Conservation (phyloP, 208 protist genomes). For the Trichomonas tenax region DNA sequence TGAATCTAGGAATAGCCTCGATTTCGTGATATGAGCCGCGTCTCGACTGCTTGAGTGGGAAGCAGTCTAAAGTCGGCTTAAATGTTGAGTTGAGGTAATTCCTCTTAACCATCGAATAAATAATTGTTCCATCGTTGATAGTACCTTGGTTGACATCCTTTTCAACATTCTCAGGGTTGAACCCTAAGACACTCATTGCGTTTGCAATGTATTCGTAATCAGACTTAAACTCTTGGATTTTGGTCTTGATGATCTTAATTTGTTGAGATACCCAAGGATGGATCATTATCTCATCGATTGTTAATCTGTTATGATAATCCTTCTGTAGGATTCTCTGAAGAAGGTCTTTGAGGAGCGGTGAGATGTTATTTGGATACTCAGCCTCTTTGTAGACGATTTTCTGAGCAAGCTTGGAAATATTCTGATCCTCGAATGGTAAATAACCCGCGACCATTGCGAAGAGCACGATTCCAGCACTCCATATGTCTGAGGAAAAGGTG, state of each 20-base stretch:
- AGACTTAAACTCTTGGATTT: neutral
- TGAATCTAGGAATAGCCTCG: no score
- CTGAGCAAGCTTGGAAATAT: neutral
- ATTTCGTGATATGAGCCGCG: no score
- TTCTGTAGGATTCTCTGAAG: neutral
- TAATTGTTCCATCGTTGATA: neutral
- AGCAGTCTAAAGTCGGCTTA: no score
- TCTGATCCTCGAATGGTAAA: neutral
- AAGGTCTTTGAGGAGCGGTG: neutral
- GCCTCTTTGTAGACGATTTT: neutral
- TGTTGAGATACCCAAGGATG: neutral
- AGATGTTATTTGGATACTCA: neutral
- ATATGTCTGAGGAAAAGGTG: neutral
- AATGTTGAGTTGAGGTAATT: neutral
- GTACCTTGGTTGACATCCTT: neutral
- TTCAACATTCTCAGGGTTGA: neutral
- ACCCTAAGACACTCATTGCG: neutral
- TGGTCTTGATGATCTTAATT: neutral
- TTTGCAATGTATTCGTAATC: neutral
- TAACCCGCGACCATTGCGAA: neutral
- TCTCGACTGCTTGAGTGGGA: no score
- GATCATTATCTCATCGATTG: neutral
- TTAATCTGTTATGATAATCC: neutral
- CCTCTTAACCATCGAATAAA: neutral
- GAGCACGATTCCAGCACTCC: neutral